Percentiles rank a stretch among this genome's conserved stretches.
Conservation (phyloP, 495 filamentous ascomycete genomes). For the Sordaria brevicollis region DNA sequence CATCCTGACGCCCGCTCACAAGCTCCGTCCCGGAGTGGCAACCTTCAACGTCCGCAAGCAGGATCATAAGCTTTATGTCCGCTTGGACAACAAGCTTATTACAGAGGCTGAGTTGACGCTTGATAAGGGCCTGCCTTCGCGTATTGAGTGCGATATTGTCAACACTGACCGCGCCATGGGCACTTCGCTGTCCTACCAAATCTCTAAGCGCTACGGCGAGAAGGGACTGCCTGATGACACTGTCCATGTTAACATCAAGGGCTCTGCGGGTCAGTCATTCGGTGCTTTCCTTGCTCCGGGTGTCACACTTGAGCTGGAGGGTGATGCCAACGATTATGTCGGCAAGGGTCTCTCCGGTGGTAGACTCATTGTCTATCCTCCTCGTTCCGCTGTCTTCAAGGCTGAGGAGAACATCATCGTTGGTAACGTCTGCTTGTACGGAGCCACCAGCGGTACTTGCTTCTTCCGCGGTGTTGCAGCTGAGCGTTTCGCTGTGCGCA, state of each 20-base stretch:
- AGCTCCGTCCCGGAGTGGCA: slow-evolving; percentile 88
- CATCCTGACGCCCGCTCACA: slow-evolving; percentile 93
- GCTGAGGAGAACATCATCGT: slow-evolving; percentile 96
- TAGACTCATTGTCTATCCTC: slow-evolving; percentile 92
- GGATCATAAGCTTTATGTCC: slow-evolving; percentile 86
- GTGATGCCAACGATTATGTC: slow-evolving; percentile 96
- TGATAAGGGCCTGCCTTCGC: slow-evolving; percentile 88
- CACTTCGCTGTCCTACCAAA: slow-evolving; percentile 92
- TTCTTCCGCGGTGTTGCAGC: slow-evolving; percentile 98
- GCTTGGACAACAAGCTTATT: slow-evolving; percentile 97
- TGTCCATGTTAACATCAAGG: slow-evolving; percentile 94
- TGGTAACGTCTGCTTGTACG: slow-evolving; percentile 96
- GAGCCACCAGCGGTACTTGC: slow-evolving; percentile 83
- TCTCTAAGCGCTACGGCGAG: slow-evolving; percentile 88
- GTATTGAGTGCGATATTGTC: slow-evolving; percentile 96
- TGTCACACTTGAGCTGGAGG: slow-evolving; percentile 93
- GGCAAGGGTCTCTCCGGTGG: slow-evolving; percentile 96
- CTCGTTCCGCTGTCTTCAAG: slow-evolving; percentile 86
- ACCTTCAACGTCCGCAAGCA: slow-evolving; percentile 99
- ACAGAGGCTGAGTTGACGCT: slow-evolving; percentile 94
- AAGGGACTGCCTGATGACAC: slow-evolving; percentile 87
- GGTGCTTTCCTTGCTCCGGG: slow-evolving; percentile 92
- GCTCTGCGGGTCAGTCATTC: slow-evolving; percentile 98
- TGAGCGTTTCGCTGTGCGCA: slow-evolving; percentile 95
- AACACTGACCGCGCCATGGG: slow-evolving; percentile 96